Conservation (phyloP, 257 asterid genomes). For the Solanum rostratum region DNA sequence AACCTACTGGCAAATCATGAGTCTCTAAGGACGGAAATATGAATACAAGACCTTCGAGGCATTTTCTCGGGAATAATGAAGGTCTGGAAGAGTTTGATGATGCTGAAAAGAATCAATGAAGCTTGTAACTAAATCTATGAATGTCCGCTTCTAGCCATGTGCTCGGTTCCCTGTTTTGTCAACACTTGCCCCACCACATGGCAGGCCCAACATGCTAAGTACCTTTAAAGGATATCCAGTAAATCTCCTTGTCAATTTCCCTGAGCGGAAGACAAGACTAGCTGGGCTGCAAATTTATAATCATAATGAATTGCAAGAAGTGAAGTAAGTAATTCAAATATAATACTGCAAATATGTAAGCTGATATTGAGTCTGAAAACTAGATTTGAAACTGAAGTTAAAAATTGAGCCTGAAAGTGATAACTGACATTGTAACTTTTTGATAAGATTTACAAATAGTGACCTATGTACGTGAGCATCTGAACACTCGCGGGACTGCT, state of each 20-base stretch:
- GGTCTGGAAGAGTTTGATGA: not conserved
- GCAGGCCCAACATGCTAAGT: not conserved
- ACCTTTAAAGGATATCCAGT: not conserved
- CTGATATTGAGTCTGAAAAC: not conserved
- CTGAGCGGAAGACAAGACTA: not conserved
- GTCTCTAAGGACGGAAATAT: not conserved
- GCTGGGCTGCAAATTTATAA: not conserved
- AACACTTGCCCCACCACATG: not conserved
- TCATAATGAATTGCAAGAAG: not conserved
- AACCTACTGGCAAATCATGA: not conserved
- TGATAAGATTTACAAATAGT: not conserved
- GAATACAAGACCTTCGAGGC: not conserved
- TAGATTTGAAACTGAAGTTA: not conserved
- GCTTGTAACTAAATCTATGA: not conserved
- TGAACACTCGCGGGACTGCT: not conserved
- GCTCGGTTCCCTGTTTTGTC: not conserved
- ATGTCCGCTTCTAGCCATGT: not conserved
- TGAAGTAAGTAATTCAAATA: not conserved
- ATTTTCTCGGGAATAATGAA: not conserved
- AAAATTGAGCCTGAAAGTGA: not conserved
- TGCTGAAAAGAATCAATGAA: not conserved
- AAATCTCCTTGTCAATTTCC: not conserved
- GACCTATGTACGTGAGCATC: not conserved
- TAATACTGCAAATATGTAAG: not conserved
- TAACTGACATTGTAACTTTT: not conserved